A percentile compares a stretch with the other conserved stretches of the same genome.
These are phyloP conservation scores for Taphrina confusa DNA, from an alignment of 1,139 yeast genomes.

Conservation along the genomic window DNA sequence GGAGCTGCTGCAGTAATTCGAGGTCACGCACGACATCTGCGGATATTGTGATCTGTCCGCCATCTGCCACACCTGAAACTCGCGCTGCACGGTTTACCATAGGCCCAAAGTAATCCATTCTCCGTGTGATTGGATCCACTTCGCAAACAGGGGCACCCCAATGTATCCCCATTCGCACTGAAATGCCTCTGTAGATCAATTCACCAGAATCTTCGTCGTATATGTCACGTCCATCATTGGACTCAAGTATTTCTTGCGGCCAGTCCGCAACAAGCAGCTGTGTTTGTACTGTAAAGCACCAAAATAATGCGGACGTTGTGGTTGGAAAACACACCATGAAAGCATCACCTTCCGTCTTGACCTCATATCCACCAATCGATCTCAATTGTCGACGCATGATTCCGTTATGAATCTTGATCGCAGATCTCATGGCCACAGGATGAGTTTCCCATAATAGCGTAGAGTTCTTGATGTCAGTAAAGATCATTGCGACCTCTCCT, in stretches of 20 bases:
- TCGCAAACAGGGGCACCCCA: conserved; percentile 99
- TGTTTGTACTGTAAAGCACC: conserved; percentile 93
- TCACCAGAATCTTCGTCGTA: conserved; percentile 63
- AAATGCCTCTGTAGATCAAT: conserved; percentile 76
- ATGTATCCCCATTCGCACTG: conserved; percentile 96
- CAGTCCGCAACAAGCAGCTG: conserved; percentile 83
- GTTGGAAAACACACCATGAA: conserved; percentile 98
- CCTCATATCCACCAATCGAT: conserved; percentile 95
- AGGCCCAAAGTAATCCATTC: conserved; percentile 99
- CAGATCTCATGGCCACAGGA: conserved; percentile 94
- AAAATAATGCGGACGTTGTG: conserved; percentile 81
- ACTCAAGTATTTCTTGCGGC: conserved; percentile 89
- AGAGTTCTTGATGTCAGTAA: conserved; percentile 94
- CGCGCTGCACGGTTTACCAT: conserved; percentile 96
- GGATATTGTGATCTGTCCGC: conserved; percentile 92
- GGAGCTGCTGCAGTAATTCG: conserved; percentile 52
- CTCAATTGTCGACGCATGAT: conserved; percentile 92
- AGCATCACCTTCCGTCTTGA: conserved; percentile 98
- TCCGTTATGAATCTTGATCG: conserved; percentile 88
- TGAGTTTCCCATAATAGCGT: conserved; percentile 90
- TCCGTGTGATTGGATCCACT: conserved; percentile 85
- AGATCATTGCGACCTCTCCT: conserved; percentile 91
- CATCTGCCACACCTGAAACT: conserved; percentile 92
- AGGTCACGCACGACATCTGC: conserved; percentile 77
- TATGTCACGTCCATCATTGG: conserved; percentile 81